Base-by-base conservation (phyloP, 805 yeast species). In the Ogataea nonfermentans region DNA sequence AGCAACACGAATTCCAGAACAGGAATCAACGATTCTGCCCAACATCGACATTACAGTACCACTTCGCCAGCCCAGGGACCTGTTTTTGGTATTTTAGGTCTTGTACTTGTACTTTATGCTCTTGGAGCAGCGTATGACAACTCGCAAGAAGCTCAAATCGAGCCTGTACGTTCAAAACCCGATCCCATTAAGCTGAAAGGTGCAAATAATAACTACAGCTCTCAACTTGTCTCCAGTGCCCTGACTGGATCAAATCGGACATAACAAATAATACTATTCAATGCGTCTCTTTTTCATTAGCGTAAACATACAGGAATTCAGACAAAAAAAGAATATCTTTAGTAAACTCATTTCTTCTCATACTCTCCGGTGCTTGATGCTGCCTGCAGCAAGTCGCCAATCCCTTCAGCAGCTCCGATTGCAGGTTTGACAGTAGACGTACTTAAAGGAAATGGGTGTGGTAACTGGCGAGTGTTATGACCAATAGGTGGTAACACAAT, bases 21-120 rank as follows among this genome's bases (percentile, higher is more conserved):
- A 17, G 62, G 60, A 1, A 47, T 56, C 10, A 46, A 47, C 28
- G 53, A 50, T 35, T 38, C 35, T 20, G 28, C 43, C 31, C 40
- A 41, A 36, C 33, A 26, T 12, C 36, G 43, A 36, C 35, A 29
- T 15, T 43, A 44, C 24, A 41, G 43, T 13, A 44, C 35, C 22
- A 36, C 37, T 10, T 26, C 32, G 7, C 14, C 27, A 44, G 30
- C 68, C 68, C 6, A 72, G 71, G 40, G 65, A 67, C 23, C 73
- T 68, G 41, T 69, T 11, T 9, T 42, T 25, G 42, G 46, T 9
- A 20, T 46, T n/a, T 20, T 46, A 12, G 49, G 49, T n/a, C 35
- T 46, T 3, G 16, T 39, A 10, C 19, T 40, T 10, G 37, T 40
- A 6, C 42, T 41, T 14, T 46, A 36, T 20, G 41, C 39, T 4